Evolutionary conservation across 345 rosid genomes (phyloP).

Genomic region (Gossypium mustelinum): DNA sequence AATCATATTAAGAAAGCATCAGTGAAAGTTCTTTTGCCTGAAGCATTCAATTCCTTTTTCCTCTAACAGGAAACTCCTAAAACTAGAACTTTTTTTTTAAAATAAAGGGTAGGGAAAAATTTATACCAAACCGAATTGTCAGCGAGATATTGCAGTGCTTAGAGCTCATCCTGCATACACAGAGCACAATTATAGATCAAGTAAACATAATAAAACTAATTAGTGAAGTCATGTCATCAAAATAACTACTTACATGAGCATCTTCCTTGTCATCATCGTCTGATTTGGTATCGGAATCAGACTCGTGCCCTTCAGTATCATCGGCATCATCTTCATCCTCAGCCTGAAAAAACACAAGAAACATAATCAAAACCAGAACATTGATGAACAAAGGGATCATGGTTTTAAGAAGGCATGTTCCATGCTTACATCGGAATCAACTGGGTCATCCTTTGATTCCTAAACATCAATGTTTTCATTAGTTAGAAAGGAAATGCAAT

Average conservation of each 20-base stretch:
- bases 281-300: neutral
- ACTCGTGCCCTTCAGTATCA: neutral
- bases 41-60: neutral
- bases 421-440: constrained; percentile 70
- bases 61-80: neutral
- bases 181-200: neutral
- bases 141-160: neutral
- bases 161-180: neutral
- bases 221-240: neutral
- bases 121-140: neutral
- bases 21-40: neutral
- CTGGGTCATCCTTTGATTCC: constrained; percentile 63
- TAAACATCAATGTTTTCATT: constrained; percentile 20
- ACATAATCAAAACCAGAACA: neutral
- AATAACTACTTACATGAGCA: neutral
- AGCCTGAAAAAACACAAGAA: neutral
- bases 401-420: neutral
- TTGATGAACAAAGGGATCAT: neutral
- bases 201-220: neutral
- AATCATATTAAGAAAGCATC: neutral
- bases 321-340: neutral
- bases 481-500: neutral
- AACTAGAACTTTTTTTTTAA: neutral
- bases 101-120: neutral
- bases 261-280: neutral